Evolutionary conservation across 352 stramenopile species (phyloP).

Genomic region (Globisporangium iwayamae): DNA sequence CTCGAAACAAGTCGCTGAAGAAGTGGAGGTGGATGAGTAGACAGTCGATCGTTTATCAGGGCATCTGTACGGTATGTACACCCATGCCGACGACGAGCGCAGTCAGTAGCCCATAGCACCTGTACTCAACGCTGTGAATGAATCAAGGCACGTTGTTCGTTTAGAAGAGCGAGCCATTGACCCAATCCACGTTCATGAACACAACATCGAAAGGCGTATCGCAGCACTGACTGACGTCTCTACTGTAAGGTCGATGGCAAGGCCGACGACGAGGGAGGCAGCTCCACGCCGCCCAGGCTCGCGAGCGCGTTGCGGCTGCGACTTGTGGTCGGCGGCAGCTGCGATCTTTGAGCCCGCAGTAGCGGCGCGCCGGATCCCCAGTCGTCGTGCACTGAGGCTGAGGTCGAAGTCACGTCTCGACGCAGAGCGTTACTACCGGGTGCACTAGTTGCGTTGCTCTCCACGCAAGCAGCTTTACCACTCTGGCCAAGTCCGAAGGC

Average conservation of each 20-base stretch:
- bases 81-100: neutral
- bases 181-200: no score
- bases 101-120: no score
- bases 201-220: neutral
- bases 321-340: neutral
- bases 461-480: neutral
- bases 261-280: neutral
- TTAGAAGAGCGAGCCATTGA: no score
- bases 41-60: neutral
- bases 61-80: neutral
- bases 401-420: neutral
- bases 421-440: neutral
- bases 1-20: neutral
- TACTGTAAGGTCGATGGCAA: neutral
- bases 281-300: conserved; percentile 21
- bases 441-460: neutral
- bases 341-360: neutral
- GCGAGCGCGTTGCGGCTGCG: conserved; percentile 9
- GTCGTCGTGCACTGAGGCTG: neutral
- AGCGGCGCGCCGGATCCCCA: neutral
- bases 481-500: neutral
- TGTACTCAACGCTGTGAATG: no score
- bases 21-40: neutral
- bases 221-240: neutral
- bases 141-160: no score